Conservation (phyloP, 768 basidiomycete species). For the Mycena rebaudengoi region DNA sequence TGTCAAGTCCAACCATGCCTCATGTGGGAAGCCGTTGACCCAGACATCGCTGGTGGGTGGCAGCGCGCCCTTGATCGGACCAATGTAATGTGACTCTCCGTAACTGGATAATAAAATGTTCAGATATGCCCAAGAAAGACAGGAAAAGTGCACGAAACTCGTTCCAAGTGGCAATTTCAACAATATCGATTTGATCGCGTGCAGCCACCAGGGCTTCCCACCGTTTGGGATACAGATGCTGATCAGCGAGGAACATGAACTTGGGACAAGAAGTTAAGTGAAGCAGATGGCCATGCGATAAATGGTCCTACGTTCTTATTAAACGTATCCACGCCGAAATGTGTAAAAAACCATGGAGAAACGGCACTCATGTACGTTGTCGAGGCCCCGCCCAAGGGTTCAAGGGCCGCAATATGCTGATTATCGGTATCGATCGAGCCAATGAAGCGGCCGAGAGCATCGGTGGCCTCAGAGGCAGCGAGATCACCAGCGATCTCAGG, state of each 20-base stretch:
- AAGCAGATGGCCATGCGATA: no score
- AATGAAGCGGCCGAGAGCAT: conserved; percentile 48
- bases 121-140: no score
- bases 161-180: conserved; percentile 74
- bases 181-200: conserved; percentile 67
- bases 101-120: not conserved
- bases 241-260: conserved; percentile 74
- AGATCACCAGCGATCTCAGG: conserved; percentile 28
- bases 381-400: conserved; percentile 34
- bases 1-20: conserved; percentile 71
- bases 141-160: conserved; percentile 49
- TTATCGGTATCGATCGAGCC: conserved; percentile 62
- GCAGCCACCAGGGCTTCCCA: conserved; percentile 72
- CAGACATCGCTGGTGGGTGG: conserved; percentile 75
- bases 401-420: conserved; percentile 58
- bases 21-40: conserved; percentile 73
- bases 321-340: conserved; percentile 70
- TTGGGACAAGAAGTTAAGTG: no score
- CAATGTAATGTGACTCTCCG: conserved; percentile 83
- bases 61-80: conserved; percentile 76
- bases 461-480: conserved; percentile 27
- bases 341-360: conserved; percentile 84
- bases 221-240: conserved; percentile 70
- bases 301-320: conserved; percentile 76
- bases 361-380: conserved; percentile 60